Evolutionary conservation across 495 filamentous ascomycete species (phyloP).

Genomic region (Geoglossum glabrum): DNA sequence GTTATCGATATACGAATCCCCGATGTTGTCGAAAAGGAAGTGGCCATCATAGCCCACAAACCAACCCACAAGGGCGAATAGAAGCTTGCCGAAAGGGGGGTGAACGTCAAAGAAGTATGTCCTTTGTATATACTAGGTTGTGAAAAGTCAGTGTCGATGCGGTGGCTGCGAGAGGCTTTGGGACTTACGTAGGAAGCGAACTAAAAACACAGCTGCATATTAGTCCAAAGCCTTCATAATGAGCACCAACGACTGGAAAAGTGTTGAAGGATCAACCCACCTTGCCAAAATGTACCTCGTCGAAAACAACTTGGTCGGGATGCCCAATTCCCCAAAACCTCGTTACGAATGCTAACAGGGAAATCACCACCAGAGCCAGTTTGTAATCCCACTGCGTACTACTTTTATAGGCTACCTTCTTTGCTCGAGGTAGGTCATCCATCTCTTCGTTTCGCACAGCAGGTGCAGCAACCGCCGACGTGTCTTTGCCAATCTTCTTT

Average conservation of each 20-base stretch:
- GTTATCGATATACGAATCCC: slow-evolving; percentile 92
- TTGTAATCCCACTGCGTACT: slow-evolving; percentile 51
- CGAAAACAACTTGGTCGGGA: slow-evolving; percentile 93
- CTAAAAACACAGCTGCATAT: slow-evolving; percentile 5
- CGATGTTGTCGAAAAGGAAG: slow-evolving; percentile 98
- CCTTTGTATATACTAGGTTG: slow-evolving; percentile 75
- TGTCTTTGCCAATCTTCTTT: not conserved
- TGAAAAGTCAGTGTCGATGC: not conserved
- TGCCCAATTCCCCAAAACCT: slow-evolving; percentile 89
- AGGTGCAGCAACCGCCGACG: not conserved
- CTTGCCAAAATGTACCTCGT: slow-evolving; percentile 99
- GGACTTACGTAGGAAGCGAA: slow-evolving; percentile 21
- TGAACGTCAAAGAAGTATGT: slow-evolving; percentile 99
- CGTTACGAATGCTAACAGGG: slow-evolving; percentile 66
- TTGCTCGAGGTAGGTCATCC: not conserved
- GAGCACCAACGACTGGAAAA: not conserved
- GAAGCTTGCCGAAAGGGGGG: slow-evolving; percentile 82
- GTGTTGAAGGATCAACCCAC: slow-evolving; percentile 28
- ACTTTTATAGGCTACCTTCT: not conserved
- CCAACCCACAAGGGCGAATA: slow-evolving; percentile 91
- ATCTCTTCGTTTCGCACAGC: not conserved
- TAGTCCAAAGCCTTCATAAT: not conserved
- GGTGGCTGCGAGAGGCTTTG: not conserved
- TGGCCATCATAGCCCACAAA: slow-evolving; percentile 85
- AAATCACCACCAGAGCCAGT: slow-evolving; percentile 58